Percentiles rank a stretch among this genome's conserved stretches.
phyloP scores from a whole-genome alignment of 148 eudicot species.

The Rhododendron ovatum region DNA sequence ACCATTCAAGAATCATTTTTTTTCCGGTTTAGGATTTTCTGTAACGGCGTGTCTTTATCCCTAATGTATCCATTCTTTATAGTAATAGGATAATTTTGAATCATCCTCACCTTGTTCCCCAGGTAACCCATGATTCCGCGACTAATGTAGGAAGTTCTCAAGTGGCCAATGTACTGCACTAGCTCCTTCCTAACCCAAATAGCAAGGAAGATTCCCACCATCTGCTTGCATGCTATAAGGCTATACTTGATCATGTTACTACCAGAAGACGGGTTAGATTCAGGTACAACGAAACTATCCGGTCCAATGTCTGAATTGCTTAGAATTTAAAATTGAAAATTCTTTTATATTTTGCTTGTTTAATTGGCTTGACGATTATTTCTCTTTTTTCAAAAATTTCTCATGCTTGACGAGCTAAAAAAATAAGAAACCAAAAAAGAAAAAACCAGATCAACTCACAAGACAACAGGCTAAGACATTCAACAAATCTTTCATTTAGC shows the following conservation, averaged over 20 bases:
- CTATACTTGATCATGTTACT: conserved; percentile 27
- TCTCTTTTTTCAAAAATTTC: too few species aligned
- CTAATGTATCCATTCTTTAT: neutral
- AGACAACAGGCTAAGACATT: too few species aligned
- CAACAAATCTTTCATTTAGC: too few species aligned
- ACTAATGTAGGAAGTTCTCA: conserved; percentile 41
- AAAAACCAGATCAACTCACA: too few species aligned
- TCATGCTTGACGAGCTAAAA: too few species aligned
- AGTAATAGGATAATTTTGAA: neutral
- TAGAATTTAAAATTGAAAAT: too few species aligned
- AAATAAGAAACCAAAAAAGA: too few species aligned
- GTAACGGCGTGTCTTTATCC: neutral
- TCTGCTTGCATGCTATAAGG: conserved; percentile 53
- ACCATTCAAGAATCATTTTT: neutral
- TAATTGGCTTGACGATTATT: too few species aligned
- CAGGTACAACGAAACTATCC: conserved; percentile 21
- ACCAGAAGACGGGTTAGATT: conserved; percentile 15
- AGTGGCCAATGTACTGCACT: conserved; percentile 42
- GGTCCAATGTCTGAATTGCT: conserved; percentile 14
- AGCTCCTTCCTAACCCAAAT: conserved; percentile 52
- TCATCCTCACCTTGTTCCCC: conserved; percentile 47
- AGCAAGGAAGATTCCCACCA: conserved; percentile 59
- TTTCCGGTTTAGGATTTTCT: too few species aligned
- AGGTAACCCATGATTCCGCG: conserved; percentile 63
- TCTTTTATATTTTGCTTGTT: too few species aligned